Conservation (phyloP, 1,139 yeast species). For the Debaryomyces coudertii region DNA sequence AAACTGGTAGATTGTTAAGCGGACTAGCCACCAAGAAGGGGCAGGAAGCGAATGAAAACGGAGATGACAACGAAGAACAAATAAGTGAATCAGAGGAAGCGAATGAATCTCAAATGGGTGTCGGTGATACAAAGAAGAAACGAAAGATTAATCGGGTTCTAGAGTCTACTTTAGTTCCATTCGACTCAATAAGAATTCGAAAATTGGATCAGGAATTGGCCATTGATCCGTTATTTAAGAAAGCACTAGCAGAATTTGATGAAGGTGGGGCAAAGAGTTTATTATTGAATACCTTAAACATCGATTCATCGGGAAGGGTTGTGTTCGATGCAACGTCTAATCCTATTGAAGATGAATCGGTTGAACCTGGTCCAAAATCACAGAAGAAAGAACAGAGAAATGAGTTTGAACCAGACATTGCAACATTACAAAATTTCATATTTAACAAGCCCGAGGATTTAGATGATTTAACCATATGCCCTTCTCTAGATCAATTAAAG, state of each 20-base stretch:
- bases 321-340: slow-evolving; percentile 59
- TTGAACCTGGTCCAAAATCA: not conserved
- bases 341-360: slow-evolving; percentile 20
- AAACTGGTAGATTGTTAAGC: slow-evolving; percentile 82
- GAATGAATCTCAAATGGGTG: slow-evolving; percentile 18
- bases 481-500: slow-evolving; percentile 61
- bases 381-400: slow-evolving; percentile 17
- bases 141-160: slow-evolving; percentile 44
- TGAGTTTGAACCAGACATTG: slow-evolving; percentile 13
- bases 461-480: slow-evolving; percentile 54
- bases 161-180: slow-evolving; percentile 52
- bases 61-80: slow-evolving; percentile 21
- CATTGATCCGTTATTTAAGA: slow-evolving; percentile 86
- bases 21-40: slow-evolving; percentile 54
- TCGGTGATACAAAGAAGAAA: slow-evolving; percentile 28
- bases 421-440: slow-evolving; percentile 27
- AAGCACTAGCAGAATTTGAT: slow-evolving; percentile 88
- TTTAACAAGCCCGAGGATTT: slow-evolving; percentile 37
- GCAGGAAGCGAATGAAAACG: slow-evolving; percentile 19
- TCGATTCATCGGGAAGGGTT: slow-evolving; percentile 62
- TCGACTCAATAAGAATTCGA: slow-evolving; percentile 64
- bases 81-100: slow-evolving; percentile 24
- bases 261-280: slow-evolving; percentile 94
- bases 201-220: slow-evolving; percentile 76
- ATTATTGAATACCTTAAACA: slow-evolving; percentile 67